These are phyloP conservation scores for Dacryopinax spathularia DNA, from an alignment of 768 basidiomycete species.

Conservation along the genomic window DNA sequence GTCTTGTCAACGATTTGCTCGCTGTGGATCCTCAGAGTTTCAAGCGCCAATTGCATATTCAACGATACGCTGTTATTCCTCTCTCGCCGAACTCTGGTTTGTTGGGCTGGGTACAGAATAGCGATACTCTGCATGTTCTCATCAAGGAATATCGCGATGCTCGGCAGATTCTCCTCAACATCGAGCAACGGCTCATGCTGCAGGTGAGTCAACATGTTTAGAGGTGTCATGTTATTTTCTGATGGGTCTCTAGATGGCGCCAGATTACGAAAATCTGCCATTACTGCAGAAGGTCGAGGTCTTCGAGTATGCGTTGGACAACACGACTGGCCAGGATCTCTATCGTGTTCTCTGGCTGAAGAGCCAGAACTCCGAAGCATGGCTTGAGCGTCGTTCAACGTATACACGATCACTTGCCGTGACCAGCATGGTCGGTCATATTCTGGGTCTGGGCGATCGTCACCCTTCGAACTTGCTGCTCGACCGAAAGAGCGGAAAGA, in stretches of 20 bases:
- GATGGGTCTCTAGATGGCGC: constrained; percentile 68
- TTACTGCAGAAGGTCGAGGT: constrained; percentile 97
- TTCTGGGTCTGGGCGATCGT: constrained; percentile 91
- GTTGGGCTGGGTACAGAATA: constrained; percentile 89
- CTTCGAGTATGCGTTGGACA: constrained; percentile 95
- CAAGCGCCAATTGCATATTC: constrained; percentile 90
- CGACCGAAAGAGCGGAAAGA: constrained; percentile 80
- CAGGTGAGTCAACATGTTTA: constrained; percentile 41
- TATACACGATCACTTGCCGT: constrained; percentile 93
- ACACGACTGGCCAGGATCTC: constrained; percentile 94
- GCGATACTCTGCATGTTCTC: constrained; percentile 88
- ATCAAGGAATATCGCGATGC: constrained; percentile 94
- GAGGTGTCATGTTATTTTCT: not conserved
- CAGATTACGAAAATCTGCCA: constrained; percentile 89
- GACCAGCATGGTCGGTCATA: constrained; percentile 98
- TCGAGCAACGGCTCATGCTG: constrained; percentile 96
- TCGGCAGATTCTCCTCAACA: constrained; percentile 89
- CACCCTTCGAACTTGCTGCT: constrained; percentile 92
- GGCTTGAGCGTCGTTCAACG: constrained; percentile 89
- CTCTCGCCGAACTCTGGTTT: constrained; percentile 91
- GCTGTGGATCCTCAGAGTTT: constrained; percentile 88
- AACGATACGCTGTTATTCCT: constrained; percentile 82
- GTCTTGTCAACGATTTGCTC: constrained; percentile 87
- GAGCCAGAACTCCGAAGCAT: constrained; percentile 88
- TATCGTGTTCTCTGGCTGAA: constrained; percentile 96